Base-by-base conservation (phyloP, 2,329 filamentous ascomycete species). In the Aspergillus spinulosporus region DNA sequence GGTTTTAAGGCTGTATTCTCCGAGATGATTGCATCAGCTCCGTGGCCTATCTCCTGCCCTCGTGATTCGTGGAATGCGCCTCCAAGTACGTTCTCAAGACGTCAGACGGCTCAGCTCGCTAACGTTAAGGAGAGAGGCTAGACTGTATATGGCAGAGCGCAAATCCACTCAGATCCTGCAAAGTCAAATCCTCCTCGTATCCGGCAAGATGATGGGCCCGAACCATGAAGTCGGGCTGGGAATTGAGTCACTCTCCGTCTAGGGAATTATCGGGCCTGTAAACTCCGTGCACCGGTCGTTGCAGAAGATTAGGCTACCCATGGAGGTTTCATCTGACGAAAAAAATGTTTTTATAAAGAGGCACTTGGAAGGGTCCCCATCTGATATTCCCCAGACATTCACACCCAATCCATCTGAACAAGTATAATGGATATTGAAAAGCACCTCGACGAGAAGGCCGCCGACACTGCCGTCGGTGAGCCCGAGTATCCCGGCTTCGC, bases 401-500 rank as follows among this genome's bases (percentile, higher is more conserved):
- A 26, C 53, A 5, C 50, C 36, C 6, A 51, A 40, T 29, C 31
- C 49, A 42, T 40, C 48, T 4, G n/a, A 0, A 37, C 42, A 4
- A 45, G 34, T 42, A 48, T 43, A 6, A 14, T 42, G 3, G 49
- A 56, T n/a, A 52, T 14, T 44, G 54, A 56, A 42, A 51, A 56
- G 32, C 34, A 42, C 29, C 49, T 29, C 11, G 34, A 48, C 42
- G 36, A 56, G 28, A 37, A 56, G 43, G 14, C 2, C 3, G 31
- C 32, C 7, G 36, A 36, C 7, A 4, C 43, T 26, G 3, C 43
- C 3, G 34, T 12, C 34, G 34, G 7, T 4, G 54, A 63, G 8
- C 43, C 15, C 2, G 56, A 64, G 47, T 67, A 66, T 28, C 64
- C 65, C 4, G 12, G 52, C 28, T 26, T 67, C 9, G 32, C 56